phyloP scores from a whole-genome alignment of 176 grass and related monocot genomes.

The Oryza glumipatula region DNA sequence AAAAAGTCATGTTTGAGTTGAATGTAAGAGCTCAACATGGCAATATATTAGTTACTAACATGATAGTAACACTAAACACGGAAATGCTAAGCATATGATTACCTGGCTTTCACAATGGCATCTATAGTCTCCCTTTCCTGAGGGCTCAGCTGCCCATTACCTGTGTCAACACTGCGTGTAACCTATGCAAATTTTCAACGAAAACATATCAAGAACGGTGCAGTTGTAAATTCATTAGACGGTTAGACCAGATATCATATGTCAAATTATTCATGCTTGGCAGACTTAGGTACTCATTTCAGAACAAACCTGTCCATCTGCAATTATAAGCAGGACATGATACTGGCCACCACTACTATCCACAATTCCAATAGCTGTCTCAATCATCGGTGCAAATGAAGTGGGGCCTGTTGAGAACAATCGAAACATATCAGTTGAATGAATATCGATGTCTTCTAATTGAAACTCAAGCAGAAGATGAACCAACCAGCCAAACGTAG shows the following conservation, averaged over 20 bases:
- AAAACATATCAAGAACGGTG: slow-evolving; percentile 7
- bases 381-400: slow-evolving; percentile 84
- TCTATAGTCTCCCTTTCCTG: slow-evolving; percentile 76
- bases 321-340: slow-evolving; percentile 86
- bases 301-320: slow-evolving; percentile 80
- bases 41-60: slow-evolving; percentile 18
- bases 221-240: not conserved
- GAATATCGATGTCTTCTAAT: not conserved
- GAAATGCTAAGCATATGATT: slow-evolving; percentile 1
- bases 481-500: slow-evolving; percentile 65
- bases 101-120: slow-evolving; percentile 87
- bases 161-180: slow-evolving; percentile 55
- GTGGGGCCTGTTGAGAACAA: slow-evolving; percentile 60
- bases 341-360: slow-evolving; percentile 85
- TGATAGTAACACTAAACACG: slow-evolving; percentile 1
- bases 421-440: not conserved
- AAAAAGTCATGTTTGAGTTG: slow-evolving; percentile 15
- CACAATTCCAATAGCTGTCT: slow-evolving; percentile 77
- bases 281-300: not conserved
- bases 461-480: slow-evolving; percentile 5
- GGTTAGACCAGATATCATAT: not conserved
- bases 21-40: slow-evolving; percentile 16
- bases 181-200: slow-evolving; percentile 48
- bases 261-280: not conserved
- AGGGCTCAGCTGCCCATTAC: slow-evolving; percentile 58